Evolutionary conservation across 2,329 filamentous ascomycete genomes (phyloP), one percentile per base, ranked within the genome.

Genomic region (Colletotrichum orchidophilum): DNA sequence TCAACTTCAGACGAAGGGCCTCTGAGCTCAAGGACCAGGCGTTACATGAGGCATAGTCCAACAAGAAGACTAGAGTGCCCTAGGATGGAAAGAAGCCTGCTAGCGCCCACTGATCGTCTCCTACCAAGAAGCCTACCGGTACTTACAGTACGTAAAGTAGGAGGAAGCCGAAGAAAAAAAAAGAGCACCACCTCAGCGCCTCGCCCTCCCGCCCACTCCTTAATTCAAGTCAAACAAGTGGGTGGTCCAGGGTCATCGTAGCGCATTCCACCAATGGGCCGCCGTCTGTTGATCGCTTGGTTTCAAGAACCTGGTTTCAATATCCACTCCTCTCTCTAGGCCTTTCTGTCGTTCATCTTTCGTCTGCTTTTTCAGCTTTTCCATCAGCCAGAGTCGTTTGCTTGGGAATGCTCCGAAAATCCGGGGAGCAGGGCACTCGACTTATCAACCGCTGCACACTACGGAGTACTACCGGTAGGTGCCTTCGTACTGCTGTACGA

Each of bases 221-320:
- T 70, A 67, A 66, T 70, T 61, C 67, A 70, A 26, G 50, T 62
- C 67, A 70, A 70, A 70, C 67, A 61, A 31, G 67, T 70, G 67
- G 63, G 26, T 50, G 35, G 15, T 15, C 58, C 42, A 26, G 21
- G 42, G 58, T 42, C 49, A 29, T 7, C 26, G 42, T 50, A 21
- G 29, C 21, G 42, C 42, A 33, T 61, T 24, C 27, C 58, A 31
- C 58, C 58, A 61, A 61, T 50, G 29, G 12, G 7, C 46, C 18
- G 18, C 27, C 42, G 39, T 26, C 27, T 24, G 42, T 18, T 50
- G 27, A 18, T 50, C 42, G 24, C 27, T 50, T 39, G 24, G 60
- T 63, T 63, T 63, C 60, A 53, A 26, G 24, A 27, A 46, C 60
- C 27, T 4, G 27, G 46, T 39, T 46, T 33, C 46, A 18, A n/a